Base-by-base conservation (phyloP, 371 early-diverging fungal genomes). In the Chytridium lagenaria region DNA sequence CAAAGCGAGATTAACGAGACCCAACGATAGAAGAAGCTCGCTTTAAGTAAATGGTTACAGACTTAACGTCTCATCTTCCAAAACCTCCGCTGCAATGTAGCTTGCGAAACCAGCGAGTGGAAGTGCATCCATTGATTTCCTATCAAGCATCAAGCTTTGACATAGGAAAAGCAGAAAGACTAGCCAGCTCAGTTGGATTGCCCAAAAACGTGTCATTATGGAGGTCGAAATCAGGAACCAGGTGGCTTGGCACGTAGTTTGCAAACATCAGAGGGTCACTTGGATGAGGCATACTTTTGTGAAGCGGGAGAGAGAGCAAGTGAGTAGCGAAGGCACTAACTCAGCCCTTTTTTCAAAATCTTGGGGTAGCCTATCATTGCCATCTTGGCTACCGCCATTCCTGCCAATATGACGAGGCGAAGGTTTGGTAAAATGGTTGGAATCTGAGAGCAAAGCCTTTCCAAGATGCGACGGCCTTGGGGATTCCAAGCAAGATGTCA, bases 81-180 rank as follows among this genome's bases (percentile, higher is more conserved):
- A 23, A 28, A 75, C 57, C 23, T 75, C 75, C 12, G 49, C 70
- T 0, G 65, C 75, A 31, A 75, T 66, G 44, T 64, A 70, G 28
- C 52, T 19, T 5, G 34, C 50, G 12, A 70, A n/a, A 0, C 70
- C 70, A 12, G 70, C n/a, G 1, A 70, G 28, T 3, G 66, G 66
- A 2, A 66, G 44, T 15, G 49, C 66, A 7, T 38, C 38, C 10
- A 66, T 5, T 3, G 10, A 15, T 26, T 16, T 38, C 5, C 28
- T 37, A 16, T 66, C 38, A 37, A 26, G 3, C 1, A 67, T 67
- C 23, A 75, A 33, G 7, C 57, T 51, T 39, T 70, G 70, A 33
- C 49, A 36, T 1, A 50, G 57, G 23, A 64, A 37, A 2, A 69
- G 59, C 23, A 75, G n/a, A 34, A n/a, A 63, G 70, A n/a, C n/a